Base-by-base conservation (phyloP, 306 rosid genomes). In the Pyrus bretschneideri region DNA sequence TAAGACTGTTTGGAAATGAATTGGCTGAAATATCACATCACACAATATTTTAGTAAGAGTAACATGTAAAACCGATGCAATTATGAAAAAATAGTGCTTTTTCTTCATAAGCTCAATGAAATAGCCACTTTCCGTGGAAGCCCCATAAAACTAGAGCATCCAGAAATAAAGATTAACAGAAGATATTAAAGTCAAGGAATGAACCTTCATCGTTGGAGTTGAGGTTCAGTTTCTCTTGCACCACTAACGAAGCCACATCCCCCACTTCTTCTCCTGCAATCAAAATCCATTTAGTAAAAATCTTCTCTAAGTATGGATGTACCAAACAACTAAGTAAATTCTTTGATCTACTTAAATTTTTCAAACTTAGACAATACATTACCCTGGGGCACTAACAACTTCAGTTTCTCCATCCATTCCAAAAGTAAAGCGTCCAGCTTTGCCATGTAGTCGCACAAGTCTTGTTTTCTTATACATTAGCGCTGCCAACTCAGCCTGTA, bases 221-320 rank as follows among this genome's bases (percentile, higher is more conserved):
- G 97, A 83, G 92, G 96, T 82, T 95, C 98, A 68, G 97, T 92
- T 87, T 95, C 97, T 89, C 98, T 97, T n/a, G 97, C 97, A 75
- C 99, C 97, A 75, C 99, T 89, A 58, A 89, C 85, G 84, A 95
- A 95, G 64, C 99, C 99, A 77, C 85, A 96, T 4, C 97, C 99
- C 42, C 97, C 99, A 61, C 91, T 85, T 80, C 97, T 97, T 89
- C 93, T 90, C 96, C 97, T 95, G 89, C 78, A 79, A 82, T 75
- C 69, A 73, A 70, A 52, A 70, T 54, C 71, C 25, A 73, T 44
- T 44, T 69, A 45, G 59, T 81, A 57, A 76, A 73, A 73, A 76
- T 5, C 63, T 52, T 40, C 70, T 45, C 71, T 21, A 31, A 64
- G n/a, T 21, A 19, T 15, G 18, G 13, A 31, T 9, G 30, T 22